Percentiles rank a stretch among this genome's conserved stretches.
phyloP scores from a whole-genome alignment of 495 filamentous ascomycete genomes.

The Podospora conica region DNA sequence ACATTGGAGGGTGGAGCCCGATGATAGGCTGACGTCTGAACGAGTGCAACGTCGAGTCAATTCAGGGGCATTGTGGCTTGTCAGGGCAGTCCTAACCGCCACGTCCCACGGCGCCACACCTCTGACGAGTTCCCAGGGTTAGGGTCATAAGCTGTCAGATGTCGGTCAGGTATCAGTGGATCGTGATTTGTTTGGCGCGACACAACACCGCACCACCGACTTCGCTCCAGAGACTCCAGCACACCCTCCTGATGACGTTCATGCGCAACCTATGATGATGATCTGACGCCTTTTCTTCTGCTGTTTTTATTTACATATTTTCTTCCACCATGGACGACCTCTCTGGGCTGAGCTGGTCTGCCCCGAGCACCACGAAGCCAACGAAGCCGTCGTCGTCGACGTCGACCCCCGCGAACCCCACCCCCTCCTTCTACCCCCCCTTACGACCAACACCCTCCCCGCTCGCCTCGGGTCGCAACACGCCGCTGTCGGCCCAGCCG shows the following conservation, averaged over 20 bases:
- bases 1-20: not conserved
- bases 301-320: too few relatives aligned
- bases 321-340: conserved; percentile 49
- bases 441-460: conserved; percentile 57
- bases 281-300: not conserved
- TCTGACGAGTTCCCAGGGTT: not conserved
- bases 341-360: conserved; percentile 47
- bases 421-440: conserved; percentile 48
- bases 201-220: not conserved
- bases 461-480: conserved; percentile 58
- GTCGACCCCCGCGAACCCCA: conserved; percentile 35
- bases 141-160: not conserved
- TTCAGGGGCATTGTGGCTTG: not conserved
- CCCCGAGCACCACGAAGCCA: conserved; percentile 31
- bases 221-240: not conserved
- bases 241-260: not conserved
- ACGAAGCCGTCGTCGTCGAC: not conserved
- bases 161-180: not conserved
- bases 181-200: not conserved
- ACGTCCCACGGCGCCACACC: not conserved
- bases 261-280: not conserved
- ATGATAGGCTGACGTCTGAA: not conserved
- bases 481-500: conserved; percentile 54
- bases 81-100: not conserved
- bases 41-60: not conserved